Evolutionary conservation across 2,329 filamentous ascomycete genomes (phyloP), one percentile per base, ranked within the genome.

Genomic region (Colletotrichum simmondsii): DNA sequence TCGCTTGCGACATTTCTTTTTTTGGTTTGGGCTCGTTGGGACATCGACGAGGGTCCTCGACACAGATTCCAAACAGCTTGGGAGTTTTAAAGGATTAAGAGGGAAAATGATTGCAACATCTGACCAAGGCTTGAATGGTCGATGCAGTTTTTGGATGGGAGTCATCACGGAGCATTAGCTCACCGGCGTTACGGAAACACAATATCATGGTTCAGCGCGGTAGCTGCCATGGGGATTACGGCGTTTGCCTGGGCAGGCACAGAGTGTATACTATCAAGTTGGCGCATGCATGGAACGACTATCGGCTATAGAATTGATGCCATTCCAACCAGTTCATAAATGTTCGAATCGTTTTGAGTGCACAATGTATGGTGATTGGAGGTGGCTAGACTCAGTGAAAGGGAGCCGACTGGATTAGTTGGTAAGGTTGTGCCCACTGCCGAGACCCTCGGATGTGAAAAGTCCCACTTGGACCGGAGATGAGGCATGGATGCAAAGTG

Each of bases 131-230:
- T 57, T 22, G 49, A 32, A 16, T 37, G 30, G 53, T 63, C 68
- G 58, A 46, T 59, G 28, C 32, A 53, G 69, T 67, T 32, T 54
- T 22, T 59, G 42, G 57, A 35, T 62, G 14, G 37, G 37, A 58
- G 11, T 66, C 62, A 26, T 46, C 19, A 22, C 28, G 61, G 57
- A 68, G 68, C 62, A 72, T 35, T 32, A 53, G 68, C 30, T 53
- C 71, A 68, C 62, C 57, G 71, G 71, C 71, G 71, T 72, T 73
- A 30, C 42, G 58, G 68, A 52, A 35, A 73, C 26, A 52, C n/a
- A 62, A 62, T 56, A 68, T 62, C 14, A 54, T 30, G 68, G 68
- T 49, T 68, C 57, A 66, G 68, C 68, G 22, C 7, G 58, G 54
- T 35, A 72, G 71, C 71, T 63, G 59, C 53, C 71, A 72, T 49